Conservation (phyloP, 306 rosid species). For the Vicia faba region DNA sequence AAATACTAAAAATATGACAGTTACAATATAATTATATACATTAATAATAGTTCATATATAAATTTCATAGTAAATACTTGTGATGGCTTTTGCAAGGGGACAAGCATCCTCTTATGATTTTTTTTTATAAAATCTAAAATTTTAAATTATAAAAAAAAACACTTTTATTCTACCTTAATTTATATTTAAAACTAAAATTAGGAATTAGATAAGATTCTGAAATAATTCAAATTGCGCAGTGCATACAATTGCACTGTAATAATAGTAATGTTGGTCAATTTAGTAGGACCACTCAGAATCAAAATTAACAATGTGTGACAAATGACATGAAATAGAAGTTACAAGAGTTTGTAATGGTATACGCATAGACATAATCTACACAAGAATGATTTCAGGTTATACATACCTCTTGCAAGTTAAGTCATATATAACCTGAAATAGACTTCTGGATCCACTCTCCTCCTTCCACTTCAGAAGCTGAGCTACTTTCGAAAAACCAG, state of each 20-base stretch:
- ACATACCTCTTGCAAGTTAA: conserved; percentile 67
- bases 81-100: too few species aligned
- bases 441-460: conserved; percentile 54
- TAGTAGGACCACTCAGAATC: not conserved
- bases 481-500: conserved; percentile 73
- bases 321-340: not conserved
- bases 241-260: not conserved
- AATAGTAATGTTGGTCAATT: not conserved
- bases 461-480: conserved; percentile 63
- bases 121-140: too few species aligned
- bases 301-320: not conserved
- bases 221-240: not conserved
- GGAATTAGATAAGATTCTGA: not conserved
- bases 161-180: too few species aligned
- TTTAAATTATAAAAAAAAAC: too few species aligned
- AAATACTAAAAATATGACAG: too few species aligned
- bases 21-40: too few species aligned
- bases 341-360: not conserved
- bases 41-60: too few species aligned
- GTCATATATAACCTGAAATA: conserved; percentile 68
- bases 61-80: too few species aligned
- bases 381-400: conserved; percentile 17
- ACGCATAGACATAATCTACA: not conserved
- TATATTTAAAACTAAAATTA: not conserved
- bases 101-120: too few species aligned